Base-by-base conservation (phyloP, 495 filamentous ascomycete species). In the Halenospora varia region DNA sequence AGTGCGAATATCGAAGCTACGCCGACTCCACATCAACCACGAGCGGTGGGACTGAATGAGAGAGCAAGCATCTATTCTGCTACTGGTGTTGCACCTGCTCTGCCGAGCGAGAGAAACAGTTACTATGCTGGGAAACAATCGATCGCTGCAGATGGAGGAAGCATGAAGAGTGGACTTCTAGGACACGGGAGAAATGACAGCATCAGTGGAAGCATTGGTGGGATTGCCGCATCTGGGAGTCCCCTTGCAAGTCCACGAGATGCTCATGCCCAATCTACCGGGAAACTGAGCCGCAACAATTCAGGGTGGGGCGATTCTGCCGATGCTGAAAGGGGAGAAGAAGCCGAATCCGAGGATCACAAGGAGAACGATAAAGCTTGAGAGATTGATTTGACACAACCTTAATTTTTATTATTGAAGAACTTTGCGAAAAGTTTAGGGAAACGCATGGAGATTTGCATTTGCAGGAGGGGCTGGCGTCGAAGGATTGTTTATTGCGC, bases 61-160 rank as follows among this genome's bases (percentile, higher is more conserved):
- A 81, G 92, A 20, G 84, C 88, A 18, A 96, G 92, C 70, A 85
- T 96, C 25, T 94, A 96, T 70, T 93, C 88, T 0, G 80, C 85
- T 1, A 88, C 88, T 4, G 89, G 90, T 1, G 80, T 88, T 15
- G 75, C 80, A 2, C 82, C 84, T 1, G 76, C 82, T 9, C 64
- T 86, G 24, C 73, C 74, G 10, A 88, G 88, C 51, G 92, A 96
- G 64, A 77, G 92, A 25, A 89, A 87, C 64, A 94, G 89, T 70
- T 84, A 89, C 59, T 89, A 96, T 65, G 80, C 88, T 10, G 74
- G 74, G 40, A 90, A 90, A 68, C 86, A 85, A 69, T 77, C 69
- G 50, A 64, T 66, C 54, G 62, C 73, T 2, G 84, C 81, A n/a
- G 91, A 95, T 62, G 88, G 82, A 0, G 82, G 83, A 1, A 96